Base-by-base conservation (phyloP, 108 stramenopile species). In the Cyclotella sp. region DNA sequence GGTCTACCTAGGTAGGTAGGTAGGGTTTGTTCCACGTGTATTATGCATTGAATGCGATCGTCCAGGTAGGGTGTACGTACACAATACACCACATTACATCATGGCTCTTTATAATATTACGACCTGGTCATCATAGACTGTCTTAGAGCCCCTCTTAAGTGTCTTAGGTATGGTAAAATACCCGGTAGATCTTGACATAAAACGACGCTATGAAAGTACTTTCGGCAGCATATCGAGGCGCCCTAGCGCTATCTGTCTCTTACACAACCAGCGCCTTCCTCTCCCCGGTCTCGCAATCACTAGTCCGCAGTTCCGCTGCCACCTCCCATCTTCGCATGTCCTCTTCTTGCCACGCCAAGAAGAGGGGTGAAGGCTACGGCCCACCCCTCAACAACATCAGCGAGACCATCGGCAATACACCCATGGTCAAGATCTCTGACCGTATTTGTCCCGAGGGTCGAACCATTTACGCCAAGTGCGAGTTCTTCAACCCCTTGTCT, bases 401-500 rank as follows among this genome's bases (percentile, higher is more conserved):
- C 70, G 84, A 89, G 47, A 77, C 88, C 39, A 73, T 89, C 61
- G 88, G 88, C 39, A 85, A 87, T 21, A 89, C 88, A 12, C 88
- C 88, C 9, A 53, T 89, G 51, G 86, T 89, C 3, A 78, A 87
- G 57, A 79, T 87, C 75, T 79, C 83, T 10, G 58, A 86, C 63
- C 64, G 75, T 0, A 59, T 83, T 43, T 76, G 82, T 24, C 84
- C 86, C 5, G 65, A 65, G 40, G 93, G 93, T 22, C 84, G 86
- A 7, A 85, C 84, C 27, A 88, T 94, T 27, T 91, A 90, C 62
- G 88, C 85, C 54, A 94, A 94, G 69, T 81, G 76, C 55, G 97
- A 98, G 75, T 93, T 75, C 70, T 88, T 94, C 47, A 97, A 97
- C 62, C 96, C 97, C 2, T 77, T 86, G 40, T 82, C 86, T 2